phyloP scores from a whole-genome alignment of 805 yeast genomes.

The Scheffersomyces amazonensis region DNA sequence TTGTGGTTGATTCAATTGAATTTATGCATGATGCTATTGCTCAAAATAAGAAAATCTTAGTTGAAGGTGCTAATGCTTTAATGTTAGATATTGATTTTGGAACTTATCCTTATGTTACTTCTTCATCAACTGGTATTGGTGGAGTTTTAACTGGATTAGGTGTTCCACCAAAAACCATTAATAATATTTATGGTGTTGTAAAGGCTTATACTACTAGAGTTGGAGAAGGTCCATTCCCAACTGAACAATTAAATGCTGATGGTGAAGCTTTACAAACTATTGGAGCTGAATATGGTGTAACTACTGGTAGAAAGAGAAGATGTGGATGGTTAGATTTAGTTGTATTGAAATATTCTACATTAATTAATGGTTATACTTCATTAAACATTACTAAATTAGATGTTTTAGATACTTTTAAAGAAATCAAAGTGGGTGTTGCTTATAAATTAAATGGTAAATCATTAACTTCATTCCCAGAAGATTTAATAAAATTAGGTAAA shows the following conservation, averaged over 20 bases:
- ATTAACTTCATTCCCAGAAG: conserved; percentile 87
- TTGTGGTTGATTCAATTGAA: conserved; percentile 88
- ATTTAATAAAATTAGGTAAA: conserved; percentile 72
- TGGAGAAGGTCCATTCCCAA: conserved; percentile 99
- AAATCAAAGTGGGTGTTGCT: conserved; percentile 82
- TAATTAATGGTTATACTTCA: conserved; percentile 92
- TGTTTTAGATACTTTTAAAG: conserved; percentile 86
- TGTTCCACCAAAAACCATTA: conserved; percentile 83
- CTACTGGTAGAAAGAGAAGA: conserved; percentile 98
- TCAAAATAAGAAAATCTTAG: conserved; percentile 78
- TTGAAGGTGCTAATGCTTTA: conserved; percentile 98
- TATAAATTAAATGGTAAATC: conserved; percentile 78
- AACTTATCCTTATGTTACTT: conserved; percentile 96
- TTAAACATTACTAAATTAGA: conserved; percentile 95
- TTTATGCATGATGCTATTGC: conserved; percentile 77
- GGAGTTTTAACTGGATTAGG: conserved; percentile 98
- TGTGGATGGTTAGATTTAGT: conserved; percentile 99
- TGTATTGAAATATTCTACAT: conserved; percentile 84
- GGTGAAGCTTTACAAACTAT: conserved; percentile 88
- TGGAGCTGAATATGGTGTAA: conserved; percentile 96
- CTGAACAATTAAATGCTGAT: conserved; percentile 84
- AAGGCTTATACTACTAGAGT: conserved; percentile 99
- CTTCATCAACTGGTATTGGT: conserved; percentile 94
- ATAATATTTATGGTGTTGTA: conserved; percentile 89
- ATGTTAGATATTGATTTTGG: conserved; percentile 98